A percentile compares a stretch with the other conserved stretches of the same genome.
phyloP scores from a whole-genome alignment of 2,329 filamentous ascomycete species.

The Beauveria brongniartii region DNA sequence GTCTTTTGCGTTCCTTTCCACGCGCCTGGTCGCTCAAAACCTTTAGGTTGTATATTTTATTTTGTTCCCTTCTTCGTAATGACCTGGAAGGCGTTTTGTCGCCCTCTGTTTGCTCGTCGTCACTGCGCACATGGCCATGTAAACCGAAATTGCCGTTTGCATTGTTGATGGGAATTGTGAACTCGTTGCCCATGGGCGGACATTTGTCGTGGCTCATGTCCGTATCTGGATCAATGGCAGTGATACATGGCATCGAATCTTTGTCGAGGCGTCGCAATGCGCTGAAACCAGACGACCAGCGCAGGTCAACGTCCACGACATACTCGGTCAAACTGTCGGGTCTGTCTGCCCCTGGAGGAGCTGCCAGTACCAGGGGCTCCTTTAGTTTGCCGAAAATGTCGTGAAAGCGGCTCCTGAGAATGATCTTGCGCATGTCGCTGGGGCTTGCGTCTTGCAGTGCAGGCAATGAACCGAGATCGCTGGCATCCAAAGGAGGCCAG shows the following conservation, averaged over 20 bases:
- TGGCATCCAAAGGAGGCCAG: constrained; percentile 43
- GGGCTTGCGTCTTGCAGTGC: neutral
- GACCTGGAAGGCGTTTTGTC: constrained; percentile 45
- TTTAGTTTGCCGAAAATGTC: constrained; percentile 35
- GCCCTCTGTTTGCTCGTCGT: constrained; percentile 37
- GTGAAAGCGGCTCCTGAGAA: constrained; percentile 33
- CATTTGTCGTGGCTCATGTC: constrained; percentile 20
- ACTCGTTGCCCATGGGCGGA: constrained; percentile 16
- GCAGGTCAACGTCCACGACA: constrained; percentile 40
- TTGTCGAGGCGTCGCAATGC: constrained; percentile 28
- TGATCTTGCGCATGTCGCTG: constrained; percentile 23
- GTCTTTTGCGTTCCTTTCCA: constrained; percentile 41
- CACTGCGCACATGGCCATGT: constrained; percentile 26
- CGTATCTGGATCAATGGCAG: constrained; percentile 29
- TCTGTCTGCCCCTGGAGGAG: constrained; percentile 18
- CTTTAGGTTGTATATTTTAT: constrained; percentile 52
- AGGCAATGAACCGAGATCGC: constrained; percentile 3
- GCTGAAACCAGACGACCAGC: constrained; percentile 36
- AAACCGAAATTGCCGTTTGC: constrained; percentile 14
- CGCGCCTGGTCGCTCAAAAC: constrained; percentile 49
- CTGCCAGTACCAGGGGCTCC: constrained; percentile 24
- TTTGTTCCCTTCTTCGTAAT: constrained; percentile 37
- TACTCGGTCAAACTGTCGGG: constrained; percentile 31
- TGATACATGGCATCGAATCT: constrained; percentile 37
- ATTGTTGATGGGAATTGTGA: neutral